Evolutionary conservation across 169 alveolate genomes (phyloP).

Genomic region (Eimeria praecox): DNA sequence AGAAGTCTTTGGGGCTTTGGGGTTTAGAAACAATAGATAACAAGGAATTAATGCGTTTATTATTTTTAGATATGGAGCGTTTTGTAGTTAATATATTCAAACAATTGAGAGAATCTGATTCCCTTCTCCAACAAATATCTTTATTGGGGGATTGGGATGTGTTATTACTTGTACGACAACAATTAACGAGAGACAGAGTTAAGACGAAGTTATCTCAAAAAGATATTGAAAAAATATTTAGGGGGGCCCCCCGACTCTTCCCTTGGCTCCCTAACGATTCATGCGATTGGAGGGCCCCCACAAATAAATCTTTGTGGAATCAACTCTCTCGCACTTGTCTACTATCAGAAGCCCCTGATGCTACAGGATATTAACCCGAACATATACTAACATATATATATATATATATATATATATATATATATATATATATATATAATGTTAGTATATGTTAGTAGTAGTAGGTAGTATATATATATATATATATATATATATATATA

Average conservation of each 20-base stretch:
- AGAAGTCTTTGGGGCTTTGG: conserved; percentile 12
- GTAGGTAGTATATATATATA: too few relatives aligned
- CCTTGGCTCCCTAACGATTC: conserved; percentile 45
- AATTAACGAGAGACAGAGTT: neutral
- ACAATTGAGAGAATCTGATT: neutral
- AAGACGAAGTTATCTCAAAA: neutral
- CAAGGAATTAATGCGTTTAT: neutral
- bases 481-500: too few relatives aligned
- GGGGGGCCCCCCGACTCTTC: conserved; percentile 7
- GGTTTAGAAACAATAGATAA: conserved; percentile 33
- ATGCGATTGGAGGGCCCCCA: neutral
- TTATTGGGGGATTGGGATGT: conserved; percentile 1
- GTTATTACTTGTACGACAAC: conserved; percentile 20
- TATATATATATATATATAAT: too few relatives aligned
- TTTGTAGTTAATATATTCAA: neutral
- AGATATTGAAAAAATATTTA: neutral
- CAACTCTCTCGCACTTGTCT: neutral
- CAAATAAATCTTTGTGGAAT: neutral
- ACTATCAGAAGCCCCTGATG: neutral
- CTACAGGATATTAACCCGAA: neutral
- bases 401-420: too few relatives aligned
- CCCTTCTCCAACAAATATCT: neutral
- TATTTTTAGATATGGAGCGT: conserved; percentile 8
- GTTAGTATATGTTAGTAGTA: too few relatives aligned
- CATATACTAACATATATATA: too few relatives aligned